Evolutionary conservation across 176 grass and related monocot species (phyloP).

Genomic region (Musa itinerans): DNA sequence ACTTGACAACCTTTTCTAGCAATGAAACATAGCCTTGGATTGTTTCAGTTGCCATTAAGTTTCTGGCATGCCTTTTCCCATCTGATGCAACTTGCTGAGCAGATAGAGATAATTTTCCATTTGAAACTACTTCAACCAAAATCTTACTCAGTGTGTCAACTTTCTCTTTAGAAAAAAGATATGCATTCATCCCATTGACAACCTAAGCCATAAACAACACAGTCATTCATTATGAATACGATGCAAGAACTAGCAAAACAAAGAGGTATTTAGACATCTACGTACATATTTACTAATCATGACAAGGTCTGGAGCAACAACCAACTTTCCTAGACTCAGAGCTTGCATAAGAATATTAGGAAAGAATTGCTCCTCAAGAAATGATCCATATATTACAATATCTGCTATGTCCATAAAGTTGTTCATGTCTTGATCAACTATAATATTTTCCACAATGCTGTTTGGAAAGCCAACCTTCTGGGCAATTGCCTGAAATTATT

Average conservation of each 20-base stretch:
- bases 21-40: slow-evolving; percentile 68
- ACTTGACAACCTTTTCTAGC: slow-evolving; percentile 70
- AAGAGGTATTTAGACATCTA: background rate
- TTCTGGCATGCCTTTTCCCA: slow-evolving; percentile 74
- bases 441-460: slow-evolving; percentile 49
- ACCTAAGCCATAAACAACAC: slow-evolving; percentile 50
- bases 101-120: slow-evolving; percentile 52
- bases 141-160: slow-evolving; percentile 42
- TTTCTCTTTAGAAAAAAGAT: slow-evolving; percentile 67
- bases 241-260: slow-evolving; percentile 6
- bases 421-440: slow-evolving; percentile 40
- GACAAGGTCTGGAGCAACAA: slow-evolving; percentile 79
- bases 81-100: slow-evolving; percentile 63
- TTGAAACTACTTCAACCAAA: slow-evolving; percentile 51
- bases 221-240: slow-evolving; percentile 1
- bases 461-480: slow-evolving; percentile 57
- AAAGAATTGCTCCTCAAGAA: slow-evolving; percentile 83
- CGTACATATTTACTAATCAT: slow-evolving; percentile 89
- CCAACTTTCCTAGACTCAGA: slow-evolving; percentile 77
- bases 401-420: slow-evolving; percentile 50
- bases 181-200: slow-evolving; percentile 76
- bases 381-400: slow-evolving; percentile 80
- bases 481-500: slow-evolving; percentile 40
- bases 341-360: slow-evolving; percentile 67
- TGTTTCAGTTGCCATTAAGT: slow-evolving; percentile 68